Base-by-base conservation (phyloP, 164 flowering plant genomes). In the Sextonia rubra region DNA sequence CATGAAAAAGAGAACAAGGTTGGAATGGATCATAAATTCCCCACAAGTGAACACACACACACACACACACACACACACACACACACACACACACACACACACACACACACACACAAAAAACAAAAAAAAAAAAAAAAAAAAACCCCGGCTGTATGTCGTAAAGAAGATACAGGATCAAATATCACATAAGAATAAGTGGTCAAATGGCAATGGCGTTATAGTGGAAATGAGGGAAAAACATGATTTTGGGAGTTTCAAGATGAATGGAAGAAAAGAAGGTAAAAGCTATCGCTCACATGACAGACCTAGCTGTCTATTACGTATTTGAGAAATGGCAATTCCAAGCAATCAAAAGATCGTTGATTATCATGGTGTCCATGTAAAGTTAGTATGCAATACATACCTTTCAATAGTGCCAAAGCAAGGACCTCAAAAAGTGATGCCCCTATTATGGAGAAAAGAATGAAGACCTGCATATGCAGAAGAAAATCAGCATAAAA, bases 391-490 rank as follows among this genome's bases (percentile, higher is more conserved):
- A 29, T 15, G 32, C 20, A 30, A 64, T 64, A n/a, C 67, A 70
- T 86, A 93, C 98, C 98, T 88, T 85, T 90, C 6, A 90, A 82
- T 9, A 87, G 69, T 72, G 80, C 79, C 71, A 88, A 71, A 4
- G 82, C 80, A 69, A 88, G 66, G 77, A 84, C 76, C 84, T 89
- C 89, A 68, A 89, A 81, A 27, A 90, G 77, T 11, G 84, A 76
- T 68, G 98, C 83, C 55, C 77, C 79, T 27, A 79, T 55, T 30
- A 85, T 4, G 6, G 95, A 93, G 80, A 91, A 93, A 80, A 90
- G 70, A 77, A 91, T 84, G 73, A 93, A 93, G 47, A 89, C 92
- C 98, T 93, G 88, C 80, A 85, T 14, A 63, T 66, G 18, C 58
- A 52, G 1, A 52, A 52, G n/a, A 52, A 52, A 17, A 52, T 14